Conservation (phyloP, 78 protist species). For the Dictyostelium firmibasis region DNA sequence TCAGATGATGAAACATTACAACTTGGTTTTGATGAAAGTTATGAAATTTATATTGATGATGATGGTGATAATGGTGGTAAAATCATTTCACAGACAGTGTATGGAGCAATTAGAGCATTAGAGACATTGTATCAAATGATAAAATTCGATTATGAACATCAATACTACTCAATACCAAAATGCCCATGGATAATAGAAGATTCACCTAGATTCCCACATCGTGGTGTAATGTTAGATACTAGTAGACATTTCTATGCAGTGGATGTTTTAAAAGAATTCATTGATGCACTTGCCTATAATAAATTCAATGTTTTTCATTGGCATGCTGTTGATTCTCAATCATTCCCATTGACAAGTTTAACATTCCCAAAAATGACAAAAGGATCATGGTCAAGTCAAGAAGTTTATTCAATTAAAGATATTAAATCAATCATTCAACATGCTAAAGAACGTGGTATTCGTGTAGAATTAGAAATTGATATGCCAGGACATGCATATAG, state of each 20-base stretch:
- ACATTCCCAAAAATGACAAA: not conserved
- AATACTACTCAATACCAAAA: not conserved
- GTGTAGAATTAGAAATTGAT: slow-evolving; percentile 36
- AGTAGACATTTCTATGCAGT: slow-evolving; percentile 13
- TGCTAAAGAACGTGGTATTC: not conserved
- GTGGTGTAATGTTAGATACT: slow-evolving; percentile 52
- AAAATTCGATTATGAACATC: slow-evolving; percentile 23
- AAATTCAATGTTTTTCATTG: slow-evolving; percentile 56
- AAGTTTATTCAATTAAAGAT: not conserved
- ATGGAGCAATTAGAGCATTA: slow-evolving; percentile 89
- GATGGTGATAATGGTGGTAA: not conserved
- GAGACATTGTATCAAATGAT: slow-evolving; percentile 95
- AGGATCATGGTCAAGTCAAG: slow-evolving; percentile 61
- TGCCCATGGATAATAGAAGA: slow-evolving; percentile 68
- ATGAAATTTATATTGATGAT: not conserved
- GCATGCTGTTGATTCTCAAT: slow-evolving; percentile 52
- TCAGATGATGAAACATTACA: slow-evolving; percentile 4
- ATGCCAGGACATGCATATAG: slow-evolving; percentile 61
- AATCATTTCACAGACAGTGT: slow-evolving; percentile 82
- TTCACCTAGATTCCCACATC: slow-evolving; percentile 26
- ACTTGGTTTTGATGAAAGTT: slow-evolving; percentile 40
- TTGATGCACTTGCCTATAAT: not conserved
- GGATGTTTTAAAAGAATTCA: not conserved
- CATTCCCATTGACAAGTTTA: slow-evolving; percentile 35
- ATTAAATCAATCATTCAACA: not conserved